These are phyloP conservation scores for Pyrenochaeta sp. DNA, from an alignment of 2,329 filamentous ascomycete species.

Conservation along the genomic window DNA sequence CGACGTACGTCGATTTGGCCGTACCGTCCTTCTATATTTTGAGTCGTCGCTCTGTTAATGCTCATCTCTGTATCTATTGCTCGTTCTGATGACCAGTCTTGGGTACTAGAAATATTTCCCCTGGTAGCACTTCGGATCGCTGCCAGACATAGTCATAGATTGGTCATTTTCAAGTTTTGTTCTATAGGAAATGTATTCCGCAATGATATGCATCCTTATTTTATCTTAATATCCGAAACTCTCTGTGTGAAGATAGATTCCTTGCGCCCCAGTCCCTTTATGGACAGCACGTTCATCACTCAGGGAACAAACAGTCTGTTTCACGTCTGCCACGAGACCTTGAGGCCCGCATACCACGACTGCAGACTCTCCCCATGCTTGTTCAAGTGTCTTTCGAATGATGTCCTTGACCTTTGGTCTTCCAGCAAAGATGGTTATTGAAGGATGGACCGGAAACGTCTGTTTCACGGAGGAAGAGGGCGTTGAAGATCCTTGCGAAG, in stretches of 20 bases:
- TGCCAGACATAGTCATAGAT: too few relatives aligned
- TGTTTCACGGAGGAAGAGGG: slow-evolving; percentile 16
- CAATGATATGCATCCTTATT: too few relatives aligned
- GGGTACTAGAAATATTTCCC: too few relatives aligned
- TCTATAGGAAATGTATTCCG: too few relatives aligned
- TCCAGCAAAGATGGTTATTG: slow-evolving; percentile 55
- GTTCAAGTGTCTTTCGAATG: slow-evolving; percentile 65
- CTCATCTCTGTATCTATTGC: too few relatives aligned
- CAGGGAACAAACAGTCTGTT: slow-evolving; percentile 62
- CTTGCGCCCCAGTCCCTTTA: slow-evolving; percentile 72
- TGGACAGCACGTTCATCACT: slow-evolving; percentile 73
- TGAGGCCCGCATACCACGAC: slow-evolving; percentile 70
- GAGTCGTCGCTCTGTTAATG: too few relatives aligned
- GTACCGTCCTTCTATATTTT: too few relatives aligned
- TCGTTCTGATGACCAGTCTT: too few relatives aligned
- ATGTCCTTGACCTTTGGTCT: slow-evolving; percentile 62
- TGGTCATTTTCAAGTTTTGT: too few relatives aligned
- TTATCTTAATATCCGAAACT: slow-evolving; percentile 62
- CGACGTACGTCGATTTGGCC: too few relatives aligned
- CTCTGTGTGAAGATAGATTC: slow-evolving; percentile 68
- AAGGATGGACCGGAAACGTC: slow-evolving; percentile 40
- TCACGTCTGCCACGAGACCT: slow-evolving; percentile 63
- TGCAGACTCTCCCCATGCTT: slow-evolving; percentile 68
- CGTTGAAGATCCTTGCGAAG: slow-evolving; percentile 20
- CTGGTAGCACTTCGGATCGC: too few relatives aligned